Conservation (phyloP, 495 filamentous ascomycete species). For the Neurospora sp. region DNA sequence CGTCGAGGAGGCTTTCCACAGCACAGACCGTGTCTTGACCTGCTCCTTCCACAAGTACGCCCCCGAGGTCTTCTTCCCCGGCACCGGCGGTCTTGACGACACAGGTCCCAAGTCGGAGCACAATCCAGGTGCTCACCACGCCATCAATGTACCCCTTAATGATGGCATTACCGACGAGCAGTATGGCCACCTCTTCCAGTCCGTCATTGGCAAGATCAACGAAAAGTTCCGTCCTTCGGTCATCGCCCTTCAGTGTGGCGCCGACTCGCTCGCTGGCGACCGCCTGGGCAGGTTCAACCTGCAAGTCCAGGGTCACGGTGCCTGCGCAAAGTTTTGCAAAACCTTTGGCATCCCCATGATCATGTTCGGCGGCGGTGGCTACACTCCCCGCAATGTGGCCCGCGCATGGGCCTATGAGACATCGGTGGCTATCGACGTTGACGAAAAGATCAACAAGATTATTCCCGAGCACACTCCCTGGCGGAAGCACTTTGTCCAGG, state of each 20-base stretch:
- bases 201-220: constrained; percentile 65
- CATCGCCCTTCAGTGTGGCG: constrained; percentile 93
- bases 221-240: constrained; percentile 69
- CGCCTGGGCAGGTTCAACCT: constrained; percentile 92
- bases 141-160: constrained; percentile 90
- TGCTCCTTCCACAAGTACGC: constrained; percentile 96
- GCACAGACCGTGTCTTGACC: constrained; percentile 97
- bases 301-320: constrained; percentile 85
- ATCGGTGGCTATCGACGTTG: constrained; percentile 71
- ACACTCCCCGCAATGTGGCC: constrained; percentile 95
- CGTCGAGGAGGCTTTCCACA: constrained; percentile 96
- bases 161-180: constrained; percentile 93
- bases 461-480: constrained; percentile 66
- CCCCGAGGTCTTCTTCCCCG: constrained; percentile 84
- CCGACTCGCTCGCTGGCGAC: constrained; percentile 90
- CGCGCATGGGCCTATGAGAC: constrained; percentile 96
- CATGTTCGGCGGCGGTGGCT: constrained; percentile 88
- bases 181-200: constrained; percentile 76
- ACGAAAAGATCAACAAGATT: constrained; percentile 56
- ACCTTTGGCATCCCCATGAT: constrained; percentile 66
- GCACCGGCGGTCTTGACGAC: constrained; percentile 86
- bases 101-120: constrained; percentile 78
- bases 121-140: constrained; percentile 83
- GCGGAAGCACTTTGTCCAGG: constrained; percentile 73
- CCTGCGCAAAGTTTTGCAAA: constrained; percentile 83